Conservation (phyloP, 148 eudicot genomes). For the Pouteria glomerata region DNA sequence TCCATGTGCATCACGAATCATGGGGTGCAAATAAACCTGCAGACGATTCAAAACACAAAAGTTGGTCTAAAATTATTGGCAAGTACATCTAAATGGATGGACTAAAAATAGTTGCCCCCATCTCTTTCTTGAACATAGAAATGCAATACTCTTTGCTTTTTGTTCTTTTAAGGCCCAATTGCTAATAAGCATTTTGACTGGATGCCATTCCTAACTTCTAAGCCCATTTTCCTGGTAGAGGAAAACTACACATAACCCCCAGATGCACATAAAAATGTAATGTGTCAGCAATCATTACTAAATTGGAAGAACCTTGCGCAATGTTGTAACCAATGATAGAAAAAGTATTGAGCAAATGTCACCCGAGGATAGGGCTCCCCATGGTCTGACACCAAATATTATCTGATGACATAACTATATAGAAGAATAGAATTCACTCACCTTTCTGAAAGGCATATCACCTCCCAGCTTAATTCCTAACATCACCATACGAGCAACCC, state of each 20-base stretch:
- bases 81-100: neutral
- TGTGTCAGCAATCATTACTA: too few species aligned
- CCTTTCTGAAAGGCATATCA: slow-evolving; percentile 84
- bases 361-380: neutral
- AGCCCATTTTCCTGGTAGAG: neutral
- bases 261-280: too few species aligned
- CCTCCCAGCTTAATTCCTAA: slow-evolving; percentile 77
- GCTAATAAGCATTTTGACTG: neutral
- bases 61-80: neutral
- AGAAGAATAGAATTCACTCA: slow-evolving; percentile 17
- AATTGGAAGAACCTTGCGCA: neutral
- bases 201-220: neutral
- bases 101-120: neutral
- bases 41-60: neutral
- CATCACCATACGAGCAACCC: slow-evolving; percentile 99
- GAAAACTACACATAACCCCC: slow-evolving; percentile 2
- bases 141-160: neutral
- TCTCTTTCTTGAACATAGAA: neutral
- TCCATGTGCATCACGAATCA: slow-evolving; percentile 97
- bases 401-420: neutral
- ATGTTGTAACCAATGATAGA: neutral
- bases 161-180: neutral
- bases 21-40: slow-evolving; percentile 95
- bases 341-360: neutral
- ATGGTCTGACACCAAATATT: neutral